Evolutionary conservation across 176 grass and related monocot species (phyloP).

Genomic region (Lolium multiflorum): DNA sequence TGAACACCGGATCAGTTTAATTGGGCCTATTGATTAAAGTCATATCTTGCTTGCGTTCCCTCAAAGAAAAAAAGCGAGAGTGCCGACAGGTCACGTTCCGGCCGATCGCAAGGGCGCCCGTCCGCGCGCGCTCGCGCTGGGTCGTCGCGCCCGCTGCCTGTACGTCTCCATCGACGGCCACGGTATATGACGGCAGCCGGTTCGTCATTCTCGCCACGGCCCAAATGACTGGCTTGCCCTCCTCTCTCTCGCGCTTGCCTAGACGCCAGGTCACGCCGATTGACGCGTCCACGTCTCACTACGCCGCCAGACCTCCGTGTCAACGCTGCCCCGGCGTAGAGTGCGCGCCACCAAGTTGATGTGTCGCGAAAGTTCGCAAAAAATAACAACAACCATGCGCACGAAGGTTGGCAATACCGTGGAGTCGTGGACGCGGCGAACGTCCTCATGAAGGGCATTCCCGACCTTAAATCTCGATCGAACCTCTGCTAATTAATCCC

Average conservation of each 20-base stretch:
- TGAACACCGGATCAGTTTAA: too few species aligned
- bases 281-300: background rate
- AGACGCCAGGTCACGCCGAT: conserved; percentile 22
- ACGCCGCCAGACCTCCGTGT: background rate
- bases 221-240: background rate
- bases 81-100: too few species aligned
- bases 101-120: too few species aligned
- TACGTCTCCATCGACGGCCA: background rate
- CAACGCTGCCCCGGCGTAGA: background rate
- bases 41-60: too few species aligned
- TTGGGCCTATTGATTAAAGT: too few species aligned
- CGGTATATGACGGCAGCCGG: conserved; percentile 53
- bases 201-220: conserved; percentile 32
- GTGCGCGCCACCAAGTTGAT: too few species aligned
- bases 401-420: too few species aligned
- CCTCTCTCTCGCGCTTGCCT: background rate
- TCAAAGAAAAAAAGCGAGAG: too few species aligned
- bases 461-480: background rate
- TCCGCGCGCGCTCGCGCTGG: too few species aligned
- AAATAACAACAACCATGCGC: too few species aligned
- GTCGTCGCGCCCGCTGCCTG: background rate
- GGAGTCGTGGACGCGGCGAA: background rate
- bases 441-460: background rate
- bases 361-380: too few species aligned
- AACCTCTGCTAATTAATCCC: background rate